phyloP scores from a whole-genome alignment of 768 basidiomycete genomes.

The Neoboletus subvelutipes region DNA sequence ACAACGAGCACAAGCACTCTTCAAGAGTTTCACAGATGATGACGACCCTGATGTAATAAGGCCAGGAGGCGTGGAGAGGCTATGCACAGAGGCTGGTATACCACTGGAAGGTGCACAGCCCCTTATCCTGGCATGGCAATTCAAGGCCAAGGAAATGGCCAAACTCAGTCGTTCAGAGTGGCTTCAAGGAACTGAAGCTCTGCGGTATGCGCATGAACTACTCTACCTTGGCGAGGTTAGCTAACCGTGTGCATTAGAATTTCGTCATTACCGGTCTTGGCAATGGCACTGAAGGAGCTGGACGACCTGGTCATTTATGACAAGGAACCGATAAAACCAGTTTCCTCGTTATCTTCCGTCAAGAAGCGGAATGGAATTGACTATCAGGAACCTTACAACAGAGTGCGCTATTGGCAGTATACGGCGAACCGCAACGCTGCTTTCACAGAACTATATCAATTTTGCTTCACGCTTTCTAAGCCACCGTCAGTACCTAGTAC shows the following conservation, averaged over 20 bases:
- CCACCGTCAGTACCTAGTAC: conserved; percentile 53
- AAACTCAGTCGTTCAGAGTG: conserved; percentile 70
- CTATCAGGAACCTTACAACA: conserved; percentile 53
- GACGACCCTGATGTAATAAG: conserved; percentile 53
- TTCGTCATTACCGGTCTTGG: conserved; percentile 48
- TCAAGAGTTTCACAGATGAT: conserved; percentile 61
- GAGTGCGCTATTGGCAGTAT: conserved; percentile 49
- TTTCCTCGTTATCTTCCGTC: conserved; percentile 21
- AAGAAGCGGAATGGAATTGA: conserved; percentile 33
- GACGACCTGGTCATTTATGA: conserved; percentile 57
- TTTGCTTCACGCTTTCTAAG: conserved; percentile 70
- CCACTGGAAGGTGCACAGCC: conserved; percentile 72
- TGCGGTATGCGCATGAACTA: conserved; percentile 39
- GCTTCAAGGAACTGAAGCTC: conserved; percentile 50
- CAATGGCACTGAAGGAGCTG: conserved; percentile 55
- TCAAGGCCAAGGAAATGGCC: conserved; percentile 69
- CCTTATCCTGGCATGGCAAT: conserved; percentile 74
- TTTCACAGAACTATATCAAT: conserved; percentile 67
- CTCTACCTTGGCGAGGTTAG: background rate
- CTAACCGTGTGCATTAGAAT: conserved; percentile 37
- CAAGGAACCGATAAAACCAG: conserved; percentile 37
- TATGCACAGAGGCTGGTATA: conserved; percentile 71
- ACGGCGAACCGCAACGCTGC: conserved; percentile 47
- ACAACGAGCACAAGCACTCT: conserved; percentile 52
- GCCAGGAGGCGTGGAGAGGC: conserved; percentile 66